These are phyloP conservation scores for Dactylonectria macrodidyma DNA, from an alignment of 2,329 filamentous ascomycete species.

Conservation along the genomic window DNA sequence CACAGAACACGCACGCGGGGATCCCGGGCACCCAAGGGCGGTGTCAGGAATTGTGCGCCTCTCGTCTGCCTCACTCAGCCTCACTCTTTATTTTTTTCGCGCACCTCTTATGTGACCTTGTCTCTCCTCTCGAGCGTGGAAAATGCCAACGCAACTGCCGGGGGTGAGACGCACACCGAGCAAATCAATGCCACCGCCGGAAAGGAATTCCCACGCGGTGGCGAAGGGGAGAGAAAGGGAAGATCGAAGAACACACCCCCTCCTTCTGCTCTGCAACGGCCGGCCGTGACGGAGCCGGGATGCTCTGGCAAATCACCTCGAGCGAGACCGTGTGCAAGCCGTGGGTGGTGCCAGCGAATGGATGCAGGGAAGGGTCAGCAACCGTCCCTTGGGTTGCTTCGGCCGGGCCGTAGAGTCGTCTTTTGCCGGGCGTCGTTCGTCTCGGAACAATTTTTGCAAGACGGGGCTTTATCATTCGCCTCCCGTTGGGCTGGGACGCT, in stretches of 20 bases:
- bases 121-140: not conserved
- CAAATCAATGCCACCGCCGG: not conserved
- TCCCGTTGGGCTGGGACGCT: not conserved
- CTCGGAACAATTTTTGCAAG: not conserved
- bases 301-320: constrained; percentile 35
- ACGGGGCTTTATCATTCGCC: not conserved
- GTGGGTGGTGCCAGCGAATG: constrained; percentile 46
- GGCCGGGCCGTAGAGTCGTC: constrained; percentile 15
- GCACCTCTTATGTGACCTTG: not conserved
- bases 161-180: constrained; percentile 1
- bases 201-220: not conserved
- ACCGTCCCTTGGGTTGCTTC: constrained; percentile 2
- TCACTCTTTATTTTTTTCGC: not conserved
- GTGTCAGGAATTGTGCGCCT: constrained; percentile 5
- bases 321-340: constrained; percentile 37
- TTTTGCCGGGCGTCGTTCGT: constrained; percentile 1
- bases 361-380: constrained; percentile 28
- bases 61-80: constrained; percentile 2
- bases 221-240: not conserved
- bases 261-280: not conserved
- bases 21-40: not conserved
- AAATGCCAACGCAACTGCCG: constrained; percentile 8
- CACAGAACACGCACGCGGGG: not conserved
- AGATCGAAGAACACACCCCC: not conserved
- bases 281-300: constrained; percentile 27